phyloP scores from a whole-genome alignment of 352 stramenopile genomes.

The Pythium phragmiticola region DNA sequence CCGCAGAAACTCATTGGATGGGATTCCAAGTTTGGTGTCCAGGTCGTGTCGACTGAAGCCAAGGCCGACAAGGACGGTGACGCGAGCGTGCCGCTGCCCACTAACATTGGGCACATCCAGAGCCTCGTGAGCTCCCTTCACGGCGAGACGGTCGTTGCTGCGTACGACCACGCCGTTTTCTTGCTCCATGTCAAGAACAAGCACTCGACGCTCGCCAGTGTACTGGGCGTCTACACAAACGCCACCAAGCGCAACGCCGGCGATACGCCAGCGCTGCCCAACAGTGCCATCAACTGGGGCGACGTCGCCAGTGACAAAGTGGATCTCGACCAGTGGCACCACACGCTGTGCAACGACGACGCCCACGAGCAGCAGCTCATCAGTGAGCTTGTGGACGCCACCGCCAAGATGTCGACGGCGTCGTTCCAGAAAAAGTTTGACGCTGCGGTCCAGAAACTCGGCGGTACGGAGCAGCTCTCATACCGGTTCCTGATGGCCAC shows the following conservation, averaged over 20 bases:
- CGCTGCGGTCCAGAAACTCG: conserved; percentile 37
- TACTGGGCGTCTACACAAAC: conserved; percentile 44
- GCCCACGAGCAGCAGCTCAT: conserved; percentile 56
- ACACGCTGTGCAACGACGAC: conserved; percentile 45
- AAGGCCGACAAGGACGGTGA: conserved; percentile 32
- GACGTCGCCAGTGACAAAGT: conserved; percentile 35
- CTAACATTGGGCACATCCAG: conserved; percentile 41
- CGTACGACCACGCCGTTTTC: conserved; percentile 64
- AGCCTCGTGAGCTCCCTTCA: conserved; percentile 48
- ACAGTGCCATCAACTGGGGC: conserved; percentile 46
- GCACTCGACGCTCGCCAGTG: conserved; percentile 67
- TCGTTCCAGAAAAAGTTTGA: conserved; percentile 56
- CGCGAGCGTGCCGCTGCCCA: conserved; percentile 19
- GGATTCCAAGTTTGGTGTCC: conserved; percentile 76
- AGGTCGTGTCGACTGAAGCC: conserved; percentile 53
- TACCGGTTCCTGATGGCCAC: conserved; percentile 63
- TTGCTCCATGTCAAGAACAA: conserved; percentile 70
- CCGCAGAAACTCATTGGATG: conserved; percentile 50
- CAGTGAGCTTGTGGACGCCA: conserved; percentile 43
- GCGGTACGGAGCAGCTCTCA: conserved; percentile 32
- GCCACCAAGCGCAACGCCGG: conserved; percentile 2
- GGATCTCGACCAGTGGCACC: conserved; percentile 43
- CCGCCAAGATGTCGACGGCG: conserved; percentile 35
- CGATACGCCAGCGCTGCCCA: conserved; percentile 36
- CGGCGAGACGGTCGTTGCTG: conserved; percentile 59